Base-by-base conservation (phyloP, 116 monocot species). In the Papilionanthe hybrid region DNA sequence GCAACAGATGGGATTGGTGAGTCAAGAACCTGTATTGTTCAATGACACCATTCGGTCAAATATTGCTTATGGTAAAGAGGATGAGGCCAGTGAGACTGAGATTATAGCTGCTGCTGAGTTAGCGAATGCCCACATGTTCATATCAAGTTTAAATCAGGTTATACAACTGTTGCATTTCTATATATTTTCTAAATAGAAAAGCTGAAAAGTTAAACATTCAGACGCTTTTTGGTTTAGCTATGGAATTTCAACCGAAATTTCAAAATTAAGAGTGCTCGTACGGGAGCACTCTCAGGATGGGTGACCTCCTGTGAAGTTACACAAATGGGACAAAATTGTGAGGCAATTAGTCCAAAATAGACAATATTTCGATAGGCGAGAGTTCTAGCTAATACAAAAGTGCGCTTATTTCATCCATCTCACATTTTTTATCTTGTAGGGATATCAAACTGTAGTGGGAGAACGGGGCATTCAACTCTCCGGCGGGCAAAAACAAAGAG, bases 101-200 rank as follows among this genome's bases (percentile, higher is more conserved):
- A 78, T 83, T n/a, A 57, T 78, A 29, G 73, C 72, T 57, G 83
- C 78, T 8, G 72, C 83, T 23, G 78, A 83, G 30, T 72, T 37
- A 45, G 83, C 78, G 73, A 83, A 83, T 83, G 83, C 83, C 15
- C 78, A 83, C 83, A 78, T 60, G 27, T 83, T 83, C 47, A 83
- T 83, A 53, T 83, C 55, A 41, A 83, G 78, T 48, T 78, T 83
- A 49, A 27, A 78, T 20, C 78, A 83, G 78, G 83, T 83, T 83
- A 20, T n/a, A 44, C 73, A n/a, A 73, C 53, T 17, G 53, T 53
- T 3, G 0, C 37, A 37, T 37, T 37, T 37, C 37, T 37, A 3
- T 37, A 37, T 3, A 37, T 37, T 1, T 37, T 37, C 4, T 37
- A 37, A 37, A 0, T 37, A 37, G 3, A 37, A 37, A 37, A 37